Base-by-base conservation (phyloP, 2,329 filamentous ascomycete species). In the Claviceps arundinis region DNA sequence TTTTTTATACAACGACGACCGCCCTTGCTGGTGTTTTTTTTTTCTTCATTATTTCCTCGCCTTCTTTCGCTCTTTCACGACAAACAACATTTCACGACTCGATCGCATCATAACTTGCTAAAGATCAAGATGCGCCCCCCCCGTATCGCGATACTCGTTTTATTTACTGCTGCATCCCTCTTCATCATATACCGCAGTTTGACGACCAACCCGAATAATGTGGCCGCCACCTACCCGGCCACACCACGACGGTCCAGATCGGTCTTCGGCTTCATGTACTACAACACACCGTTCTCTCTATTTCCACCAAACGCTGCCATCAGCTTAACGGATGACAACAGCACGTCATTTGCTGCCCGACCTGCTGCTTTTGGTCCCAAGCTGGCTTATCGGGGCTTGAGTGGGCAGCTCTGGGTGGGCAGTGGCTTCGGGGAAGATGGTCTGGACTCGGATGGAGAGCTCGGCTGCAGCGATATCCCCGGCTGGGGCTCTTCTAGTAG, bases 251-350 rank as follows among this genome's bases (percentile, higher is more conserved):
- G 59, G 26, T 55, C 56, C 45, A 62, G 59, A 45, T 61, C 64
- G 6, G 56, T 66, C 41, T 65, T 65, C 58, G 61, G 65, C 41
- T 71, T 87, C 57, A 81, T 87, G 68, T 84, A 84, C 57, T 86
- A 87, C 67, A 82, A 81, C 54, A 75, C 82, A 5, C 84, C 90
- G 1, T 87, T 90, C 57, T 89, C 88, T 19, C 81, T 98, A 22
- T 98, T 98, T 65, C 90, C 91, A 4, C 90, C 90, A 3, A 95
- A 93, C 57, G 93, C 93, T 47, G 87, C 94, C 61, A 96, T 98
- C 65, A 95, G 88, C 67, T 78, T 98, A 56, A 95, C 90, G 62
- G 89, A 97, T 68, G 93, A 98, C 69, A 98, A 98, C 68, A 95
- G 89, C 59, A 98, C 93, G 13, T 95, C 94, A 60, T 98, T 98